Evolutionary conservation across 148 eudicot species (phyloP).

Genomic region (Rhododendron molle): DNA sequence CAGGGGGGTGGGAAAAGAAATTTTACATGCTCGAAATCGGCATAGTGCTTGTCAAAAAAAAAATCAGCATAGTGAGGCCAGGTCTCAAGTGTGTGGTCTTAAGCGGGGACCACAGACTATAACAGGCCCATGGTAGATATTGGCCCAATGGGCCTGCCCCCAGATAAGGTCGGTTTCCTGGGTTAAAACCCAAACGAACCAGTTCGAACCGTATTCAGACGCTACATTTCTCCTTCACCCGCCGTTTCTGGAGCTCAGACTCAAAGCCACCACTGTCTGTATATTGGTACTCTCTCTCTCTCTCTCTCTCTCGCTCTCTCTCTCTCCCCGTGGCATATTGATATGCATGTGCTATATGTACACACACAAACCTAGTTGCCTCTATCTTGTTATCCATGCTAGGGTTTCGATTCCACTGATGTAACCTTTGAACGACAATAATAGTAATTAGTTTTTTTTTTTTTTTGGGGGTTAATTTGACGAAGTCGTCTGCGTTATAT

Average conservation of each 20-base stretch:
- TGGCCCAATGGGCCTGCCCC: background rate
- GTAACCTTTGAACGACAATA: background rate
- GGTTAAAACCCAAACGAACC: background rate
- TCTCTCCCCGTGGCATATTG: background rate
- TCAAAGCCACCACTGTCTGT: background rate
- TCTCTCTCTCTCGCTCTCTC: background rate
- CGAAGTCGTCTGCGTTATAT: background rate
- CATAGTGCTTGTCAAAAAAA: too few species aligned
- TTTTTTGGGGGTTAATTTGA: background rate
- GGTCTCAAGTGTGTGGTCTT: too few species aligned
- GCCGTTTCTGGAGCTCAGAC: background rate
- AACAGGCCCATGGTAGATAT: background rate
- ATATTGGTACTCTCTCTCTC: background rate
- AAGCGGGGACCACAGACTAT: too few species aligned
- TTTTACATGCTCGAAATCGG: too few species aligned
- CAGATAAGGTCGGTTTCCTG: background rate
- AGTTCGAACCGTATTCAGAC: background rate
- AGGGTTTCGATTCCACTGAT: background rate
- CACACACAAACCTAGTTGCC: background rate
- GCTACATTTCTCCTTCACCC: background rate
- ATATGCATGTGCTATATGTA: background rate
- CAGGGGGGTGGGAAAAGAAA: too few species aligned
- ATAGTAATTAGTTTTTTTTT: background rate
- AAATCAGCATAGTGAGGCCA: too few species aligned
- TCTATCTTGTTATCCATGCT: background rate